Base-by-base conservation (phyloP, 306 rosid species). In the Cucumis melo region DNA sequence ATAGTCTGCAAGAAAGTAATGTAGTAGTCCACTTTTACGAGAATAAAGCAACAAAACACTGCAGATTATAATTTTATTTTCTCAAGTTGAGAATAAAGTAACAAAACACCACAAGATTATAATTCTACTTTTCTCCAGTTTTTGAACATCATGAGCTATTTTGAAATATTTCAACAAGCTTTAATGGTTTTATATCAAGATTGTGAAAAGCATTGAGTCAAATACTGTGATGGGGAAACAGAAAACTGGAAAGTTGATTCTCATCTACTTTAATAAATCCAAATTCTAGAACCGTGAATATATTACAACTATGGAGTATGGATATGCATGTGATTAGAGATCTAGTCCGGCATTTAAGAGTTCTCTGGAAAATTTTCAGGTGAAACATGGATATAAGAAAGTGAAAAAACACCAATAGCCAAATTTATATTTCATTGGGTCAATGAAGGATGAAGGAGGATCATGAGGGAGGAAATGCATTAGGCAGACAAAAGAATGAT, bases 1-100 rank as follows among this genome's bases (percentile, higher is more conserved):
- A 27, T 55, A 74, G 79, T 90, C 98, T 94, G 96, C 86, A 86
- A 70, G 65, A 38, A 82, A 85, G 59, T 24, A 82, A 50, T 63
- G 23, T 29, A 42, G 55, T 54, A 32, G 48, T 66, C n/a, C 53
- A 39, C 59, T 36, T 14, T 70, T 21, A 70, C 16, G 75, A 23
- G 39, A 70, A 44, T 44, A 68, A 48, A 48, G 23, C 39, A 24
- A 62, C 70, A 36, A 72, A 24, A 27, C 1, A 2, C 76, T 48
- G 6, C 58, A 23, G 20, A 70, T 44, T 16, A 16, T 24, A 46
- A 23, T 70, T 46, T 48, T 46, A 70, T 36, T 48, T 21, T 23
- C 75, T 70, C 41, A 8, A 70, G 13, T 41, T 70, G 74, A 41
- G 54, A 68, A 68, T 68, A 68, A 70, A 46, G 39, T 50, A 46